Conservation (phyloP, 2,329 filamentous ascomycete genomes). For the Alternaria solani region DNA sequence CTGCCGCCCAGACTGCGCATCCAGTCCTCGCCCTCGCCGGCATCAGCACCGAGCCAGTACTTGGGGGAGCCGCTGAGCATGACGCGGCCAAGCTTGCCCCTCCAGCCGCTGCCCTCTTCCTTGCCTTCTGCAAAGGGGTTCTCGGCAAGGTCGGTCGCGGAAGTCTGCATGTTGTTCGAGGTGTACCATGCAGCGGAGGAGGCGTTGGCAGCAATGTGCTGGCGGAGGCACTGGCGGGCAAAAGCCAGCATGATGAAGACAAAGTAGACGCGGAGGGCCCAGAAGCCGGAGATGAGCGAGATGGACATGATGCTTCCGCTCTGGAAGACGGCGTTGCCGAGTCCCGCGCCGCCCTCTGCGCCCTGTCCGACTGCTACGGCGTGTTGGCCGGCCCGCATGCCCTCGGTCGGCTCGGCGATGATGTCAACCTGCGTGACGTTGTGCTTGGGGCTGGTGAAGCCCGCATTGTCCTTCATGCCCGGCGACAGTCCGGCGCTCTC, state of each 20-base stretch:
- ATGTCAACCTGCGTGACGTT: constrained; percentile 68
- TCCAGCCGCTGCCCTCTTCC: constrained; percentile 80
- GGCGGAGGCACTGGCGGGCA: constrained; percentile 77
- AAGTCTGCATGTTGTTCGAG: constrained; percentile 46
- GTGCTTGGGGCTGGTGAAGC: constrained; percentile 70
- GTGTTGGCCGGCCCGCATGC: constrained; percentile 59
- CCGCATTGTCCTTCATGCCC: constrained; percentile 69
- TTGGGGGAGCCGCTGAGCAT: constrained; percentile 77
- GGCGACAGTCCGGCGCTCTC: constrained; percentile 50
- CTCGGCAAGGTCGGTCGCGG: constrained; percentile 61
- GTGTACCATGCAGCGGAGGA: constrained; percentile 54
- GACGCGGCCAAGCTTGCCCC: constrained; percentile 76
- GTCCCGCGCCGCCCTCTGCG: constrained; percentile 52
- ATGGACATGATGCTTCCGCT: constrained; percentile 78
- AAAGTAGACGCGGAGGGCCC: constrained; percentile 81
- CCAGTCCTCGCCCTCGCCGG: constrained; percentile 72
- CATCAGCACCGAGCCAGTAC: constrained; percentile 82
- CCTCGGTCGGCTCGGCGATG: constrained; percentile 57
- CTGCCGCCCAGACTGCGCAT: constrained; percentile 68
- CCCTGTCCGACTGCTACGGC: constrained; percentile 58
- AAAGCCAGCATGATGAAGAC: constrained; percentile 83
- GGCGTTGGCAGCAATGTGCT: constrained; percentile 64
- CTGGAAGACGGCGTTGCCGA: constrained; percentile 72
- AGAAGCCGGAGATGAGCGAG: constrained; percentile 75
- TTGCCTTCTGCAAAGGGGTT: constrained; percentile 75